phyloP scores from a whole-genome alignment of 2,329 filamentous ascomycete species.

The Arthrinium phaeospermum region DNA sequence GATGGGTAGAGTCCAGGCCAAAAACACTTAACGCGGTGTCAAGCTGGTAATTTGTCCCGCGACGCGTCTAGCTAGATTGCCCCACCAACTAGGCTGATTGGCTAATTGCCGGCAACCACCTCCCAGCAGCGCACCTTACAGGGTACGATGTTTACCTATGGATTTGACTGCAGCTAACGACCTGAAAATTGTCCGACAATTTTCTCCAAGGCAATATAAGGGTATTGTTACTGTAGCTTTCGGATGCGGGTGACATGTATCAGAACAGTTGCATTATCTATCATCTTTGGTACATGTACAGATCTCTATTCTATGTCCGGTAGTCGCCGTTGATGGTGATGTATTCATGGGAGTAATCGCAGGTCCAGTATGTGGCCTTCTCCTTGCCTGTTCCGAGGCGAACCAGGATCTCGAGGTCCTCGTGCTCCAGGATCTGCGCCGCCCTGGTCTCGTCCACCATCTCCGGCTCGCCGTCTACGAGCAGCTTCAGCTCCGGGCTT shows the following conservation, averaged over 20 bases:
- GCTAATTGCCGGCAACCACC: background rate
- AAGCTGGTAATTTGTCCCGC: constrained; percentile 4
- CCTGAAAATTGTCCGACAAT: too few relatives aligned
- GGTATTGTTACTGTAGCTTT: background rate
- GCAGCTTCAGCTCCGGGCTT: constrained; percentile 74
- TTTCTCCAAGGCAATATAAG: background rate
- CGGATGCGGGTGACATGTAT: background rate
- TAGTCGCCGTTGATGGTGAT: constrained; percentile 74
- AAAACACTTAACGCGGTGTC: constrained; percentile 14
- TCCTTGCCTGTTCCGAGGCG: constrained; percentile 71
- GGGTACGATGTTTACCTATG: background rate
- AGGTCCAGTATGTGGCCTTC: constrained; percentile 81
- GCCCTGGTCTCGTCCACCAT: constrained; percentile 77
- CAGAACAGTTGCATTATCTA: background rate
- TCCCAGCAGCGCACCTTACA: background rate
- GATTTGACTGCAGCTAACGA: background rate
- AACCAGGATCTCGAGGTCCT: constrained; percentile 81
- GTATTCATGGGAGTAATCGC: constrained; percentile 86
- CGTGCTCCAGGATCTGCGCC: constrained; percentile 76
- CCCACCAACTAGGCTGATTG: background rate
- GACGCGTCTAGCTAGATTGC: constrained; percentile 10
- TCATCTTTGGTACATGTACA: background rate
- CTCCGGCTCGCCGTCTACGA: constrained; percentile 83
- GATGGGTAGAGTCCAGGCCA: background rate
- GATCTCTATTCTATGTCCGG: constrained; percentile 52